phyloP scores from a whole-genome alignment of 1,284 basidiomycete genomes.

The Porodaedalea pini region DNA sequence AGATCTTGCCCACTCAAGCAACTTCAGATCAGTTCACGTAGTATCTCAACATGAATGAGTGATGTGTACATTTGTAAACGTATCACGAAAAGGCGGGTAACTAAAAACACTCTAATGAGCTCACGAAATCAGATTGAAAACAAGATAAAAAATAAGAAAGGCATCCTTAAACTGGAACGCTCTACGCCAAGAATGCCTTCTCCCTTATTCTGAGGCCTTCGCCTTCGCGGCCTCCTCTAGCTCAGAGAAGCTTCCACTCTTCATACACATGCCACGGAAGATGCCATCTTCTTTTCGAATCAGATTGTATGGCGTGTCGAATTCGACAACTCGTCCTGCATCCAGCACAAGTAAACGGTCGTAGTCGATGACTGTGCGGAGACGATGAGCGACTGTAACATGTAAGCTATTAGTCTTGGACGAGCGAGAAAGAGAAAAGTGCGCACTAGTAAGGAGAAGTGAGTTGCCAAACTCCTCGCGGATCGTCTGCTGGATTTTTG shows the following conservation, averaged over 20 bases:
- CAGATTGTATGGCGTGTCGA: constrained; percentile 31
- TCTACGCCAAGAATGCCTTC: no score
- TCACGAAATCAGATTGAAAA: no score
- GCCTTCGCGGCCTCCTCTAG: constrained; percentile 22
- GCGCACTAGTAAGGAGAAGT: constrained; percentile 52
- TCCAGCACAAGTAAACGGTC: constrained; percentile 81
- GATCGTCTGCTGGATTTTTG: constrained; percentile 78
- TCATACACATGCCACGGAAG: constrained; percentile 43
- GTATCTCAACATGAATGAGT: no score
- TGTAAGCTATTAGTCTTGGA: not conserved
- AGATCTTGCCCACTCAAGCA: no score
- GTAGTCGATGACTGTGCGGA: constrained; percentile 73
- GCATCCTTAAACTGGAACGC: no score
- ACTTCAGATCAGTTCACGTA: no score
- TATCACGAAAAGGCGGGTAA: no score
- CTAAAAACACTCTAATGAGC: no score
- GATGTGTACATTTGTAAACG: no score
- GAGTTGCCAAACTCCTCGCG: constrained; percentile 72
- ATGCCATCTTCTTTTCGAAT: constrained; percentile 24
- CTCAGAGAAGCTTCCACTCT: constrained; percentile 40
- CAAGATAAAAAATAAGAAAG: no score
- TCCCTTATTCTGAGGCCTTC: no score
- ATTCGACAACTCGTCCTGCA: constrained; percentile 51
- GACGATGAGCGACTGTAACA: constrained; percentile 59
- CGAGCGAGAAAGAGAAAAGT: constrained; percentile 16